phyloP scores from a whole-genome alignment of 345 rosid species.

The Linum trigynum region DNA sequence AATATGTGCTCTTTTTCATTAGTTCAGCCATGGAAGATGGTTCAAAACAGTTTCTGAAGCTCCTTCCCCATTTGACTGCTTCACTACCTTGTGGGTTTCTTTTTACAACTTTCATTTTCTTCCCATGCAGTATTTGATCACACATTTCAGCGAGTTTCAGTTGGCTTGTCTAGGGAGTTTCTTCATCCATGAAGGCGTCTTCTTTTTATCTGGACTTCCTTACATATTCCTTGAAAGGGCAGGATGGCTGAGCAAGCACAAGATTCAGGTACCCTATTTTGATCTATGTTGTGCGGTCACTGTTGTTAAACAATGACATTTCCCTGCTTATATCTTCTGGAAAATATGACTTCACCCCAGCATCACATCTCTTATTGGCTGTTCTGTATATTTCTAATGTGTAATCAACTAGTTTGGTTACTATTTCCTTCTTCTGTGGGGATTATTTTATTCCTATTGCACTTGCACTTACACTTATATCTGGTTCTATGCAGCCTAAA shows the following conservation, averaged over 20 bases:
- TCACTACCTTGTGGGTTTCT: not conserved
- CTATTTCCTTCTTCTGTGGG: too few species aligned
- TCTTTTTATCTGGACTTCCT: conserved; percentile 90
- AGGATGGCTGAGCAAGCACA: conserved; percentile 66
- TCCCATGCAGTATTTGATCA: conserved; percentile 59
- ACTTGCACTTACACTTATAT: conserved; percentile 1
- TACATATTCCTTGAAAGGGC: conserved; percentile 75
- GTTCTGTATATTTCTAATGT: not conserved
- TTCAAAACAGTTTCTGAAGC: not conserved
- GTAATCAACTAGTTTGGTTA: too few species aligned
- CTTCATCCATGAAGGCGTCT: conserved; percentile 80
- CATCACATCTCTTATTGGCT: not conserved
- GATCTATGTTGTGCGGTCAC: not conserved
- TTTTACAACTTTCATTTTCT: not conserved
- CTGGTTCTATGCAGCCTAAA: conserved; percentile 50
- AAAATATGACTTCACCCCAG: not conserved
- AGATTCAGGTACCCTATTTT: conserved; percentile 62
- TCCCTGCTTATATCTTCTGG: not conserved
- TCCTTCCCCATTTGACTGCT: not conserved
- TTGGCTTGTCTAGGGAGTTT: conserved; percentile 90
- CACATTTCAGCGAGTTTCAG: conserved; percentile 82
- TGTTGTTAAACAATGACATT: not conserved
- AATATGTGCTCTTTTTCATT: too few species aligned
- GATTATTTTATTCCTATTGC: not conserved
- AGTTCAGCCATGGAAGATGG: not conserved